These are phyloP conservation scores for Candida tropicalis DNA, from an alignment of 1,139 yeast species.

Conservation along the genomic window DNA sequence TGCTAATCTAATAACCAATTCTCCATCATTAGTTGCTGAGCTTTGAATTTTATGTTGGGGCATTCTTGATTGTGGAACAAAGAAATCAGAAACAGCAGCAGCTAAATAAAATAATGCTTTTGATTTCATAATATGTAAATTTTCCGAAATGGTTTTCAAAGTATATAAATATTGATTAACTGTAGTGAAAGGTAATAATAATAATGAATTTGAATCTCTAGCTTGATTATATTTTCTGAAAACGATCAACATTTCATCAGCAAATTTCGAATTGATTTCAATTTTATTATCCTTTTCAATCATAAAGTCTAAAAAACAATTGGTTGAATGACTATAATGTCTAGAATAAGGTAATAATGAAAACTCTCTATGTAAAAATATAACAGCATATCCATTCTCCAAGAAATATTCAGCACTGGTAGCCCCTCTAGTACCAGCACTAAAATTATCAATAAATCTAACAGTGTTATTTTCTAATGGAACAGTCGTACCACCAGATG, in stretches of 20 bases:
- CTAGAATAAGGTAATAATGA: conserved; percentile 89
- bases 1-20: conserved; percentile 79
- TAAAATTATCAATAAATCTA: conserved; percentile 91
- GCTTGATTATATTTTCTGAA: conserved; percentile 67
- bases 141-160: conserved; percentile 64
- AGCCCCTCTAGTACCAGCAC: conserved; percentile 98
- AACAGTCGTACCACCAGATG: conserved; percentile 98
- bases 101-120: conserved; percentile 83
- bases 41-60: conserved; percentile 96
- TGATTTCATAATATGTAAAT: conserved; percentile 54
- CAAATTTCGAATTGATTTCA: conserved; percentile 62
- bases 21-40: conserved; percentile 55
- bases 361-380: conserved; percentile 89
- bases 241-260: conserved; percentile 63
- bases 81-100: conserved; percentile 97
- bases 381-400: conserved; percentile 85
- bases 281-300: conserved; percentile 54
- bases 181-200: conserved; percentile 87
- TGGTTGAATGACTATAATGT: conserved; percentile 82
- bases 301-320: conserved; percentile 86
- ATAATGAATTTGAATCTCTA: conserved; percentile 57
- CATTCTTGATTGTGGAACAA: conserved; percentile 79
- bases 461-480: conserved; percentile 97
- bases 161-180: conserved; percentile 93
- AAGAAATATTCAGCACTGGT: conserved; percentile 91